Base-by-base conservation (phyloP, 345 rosid genomes). In the Arabis hirsuta region DNA sequence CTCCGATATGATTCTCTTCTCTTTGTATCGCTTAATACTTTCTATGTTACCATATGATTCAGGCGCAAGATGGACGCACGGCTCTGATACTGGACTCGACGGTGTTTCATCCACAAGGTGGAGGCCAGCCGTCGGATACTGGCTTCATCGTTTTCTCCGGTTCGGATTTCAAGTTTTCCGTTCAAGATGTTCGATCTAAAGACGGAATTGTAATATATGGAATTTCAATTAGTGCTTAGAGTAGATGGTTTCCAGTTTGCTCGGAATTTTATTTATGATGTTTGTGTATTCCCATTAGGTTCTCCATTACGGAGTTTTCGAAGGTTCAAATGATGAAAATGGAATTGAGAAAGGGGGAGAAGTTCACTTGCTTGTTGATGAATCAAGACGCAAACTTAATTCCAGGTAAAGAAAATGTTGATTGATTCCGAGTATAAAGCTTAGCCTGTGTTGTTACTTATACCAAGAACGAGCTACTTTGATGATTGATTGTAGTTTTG, bases 31-130 rank as follows among this genome's bases (percentile, higher is more conserved):
- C 14, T 38, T 14, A 11, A 68, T 68, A 8, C 0, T 32, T 26
- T 16, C 9, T 24, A 5, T 62, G 7, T 62, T 34, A 29, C 14
- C 7, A 0, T 16, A 7, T 47, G 54, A 56, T 2, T 27, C 67
- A 88, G 94, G 88, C 76, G n/a, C 80, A 88, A 39, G 96, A 88
- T 81, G 91, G 89, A 1, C 81, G 84, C 65, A 63, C 41, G 12
- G 89, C 86, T 7, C 55, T 92, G 43, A 78, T 92, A 29, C 53
- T 92, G 72, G 89, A 86, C n/a, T 86, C 95, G 4, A 88, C 98
- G 4, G 80, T 92, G 54, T 92, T 92, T 78, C 88, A 92, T 65
- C 98, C 98, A 19, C 98, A 92, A 85, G 98, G 98, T 19, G 98
- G 98, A 2, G 96, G 96, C 39, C 96, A 92, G 77, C 98, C 96